These are phyloP conservation scores for Echria macrotheca DNA, from an alignment of 495 filamentous ascomycete species.

Conservation along the genomic window DNA sequence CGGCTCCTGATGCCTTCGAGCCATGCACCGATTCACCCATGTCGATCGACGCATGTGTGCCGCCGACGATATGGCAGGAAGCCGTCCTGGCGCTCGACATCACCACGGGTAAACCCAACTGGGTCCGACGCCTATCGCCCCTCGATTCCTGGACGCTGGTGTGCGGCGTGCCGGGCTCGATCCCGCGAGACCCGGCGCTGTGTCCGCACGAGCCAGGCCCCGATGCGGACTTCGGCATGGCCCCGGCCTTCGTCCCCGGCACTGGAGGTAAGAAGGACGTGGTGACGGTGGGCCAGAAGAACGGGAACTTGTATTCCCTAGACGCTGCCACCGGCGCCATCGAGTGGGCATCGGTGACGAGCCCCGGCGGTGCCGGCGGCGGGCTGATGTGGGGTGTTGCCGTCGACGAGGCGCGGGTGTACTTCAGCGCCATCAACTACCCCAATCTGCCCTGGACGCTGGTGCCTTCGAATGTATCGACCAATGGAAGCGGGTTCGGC, in stretches of 20 bases:
- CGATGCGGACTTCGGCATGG: slow-evolving; percentile 42
- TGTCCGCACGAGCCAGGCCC: slow-evolving; percentile 31
- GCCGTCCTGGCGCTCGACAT: slow-evolving; percentile 31
- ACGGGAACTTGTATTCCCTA: slow-evolving; percentile 32
- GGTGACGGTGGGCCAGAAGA: slow-evolving; percentile 37
- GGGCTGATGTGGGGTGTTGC: slow-evolving; percentile 38
- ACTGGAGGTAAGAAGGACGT: slow-evolving; percentile 17
- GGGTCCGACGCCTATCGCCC: slow-evolving; percentile 22
- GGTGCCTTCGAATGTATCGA: slow-evolving; percentile 15
- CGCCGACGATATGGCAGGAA: slow-evolving; percentile 28
- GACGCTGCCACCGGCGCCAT: slow-evolving; percentile 25
- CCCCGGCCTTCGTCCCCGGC: slow-evolving; percentile 34
- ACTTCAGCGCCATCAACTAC: slow-evolving; percentile 32
- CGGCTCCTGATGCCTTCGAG: slow-evolving; percentile 9
- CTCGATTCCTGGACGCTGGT: slow-evolving; percentile 31
- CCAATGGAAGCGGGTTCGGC: slow-evolving; percentile 26
- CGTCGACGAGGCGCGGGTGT: slow-evolving; percentile 28
- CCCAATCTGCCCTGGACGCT: slow-evolving; percentile 14
- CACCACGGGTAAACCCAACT: slow-evolving; percentile 24
- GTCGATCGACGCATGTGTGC: neutral
- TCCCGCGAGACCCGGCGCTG: slow-evolving; percentile 12
- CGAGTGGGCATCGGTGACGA: slow-evolving; percentile 27
- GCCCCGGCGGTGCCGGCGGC: slow-evolving; percentile 22
- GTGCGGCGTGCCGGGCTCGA: slow-evolving; percentile 17
- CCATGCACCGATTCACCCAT: no score